Conservation (phyloP, 805 yeast genomes). For the Lachancea dasiensis region DNA sequence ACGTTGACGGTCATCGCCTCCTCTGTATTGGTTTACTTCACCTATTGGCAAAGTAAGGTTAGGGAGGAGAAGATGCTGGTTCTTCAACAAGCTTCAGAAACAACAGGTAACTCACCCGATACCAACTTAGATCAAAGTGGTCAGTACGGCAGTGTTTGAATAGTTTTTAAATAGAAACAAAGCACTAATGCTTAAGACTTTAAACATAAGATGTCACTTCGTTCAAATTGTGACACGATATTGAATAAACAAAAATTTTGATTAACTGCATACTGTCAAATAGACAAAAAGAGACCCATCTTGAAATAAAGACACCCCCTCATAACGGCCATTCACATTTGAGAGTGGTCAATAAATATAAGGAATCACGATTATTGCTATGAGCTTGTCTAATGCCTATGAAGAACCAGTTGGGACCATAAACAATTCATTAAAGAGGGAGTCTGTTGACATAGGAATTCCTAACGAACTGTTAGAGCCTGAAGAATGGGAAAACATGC, state of each 20-base stretch:
- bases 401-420: too few relatives aligned
- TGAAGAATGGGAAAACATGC: background rate
- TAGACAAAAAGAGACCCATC: background rate
- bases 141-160: conserved; percentile 3
- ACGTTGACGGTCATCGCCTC: conserved; percentile 37
- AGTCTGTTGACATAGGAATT: conserved; percentile 1
- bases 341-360: too few relatives aligned
- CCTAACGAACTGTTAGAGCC: background rate
- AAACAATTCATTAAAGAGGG: conserved; percentile 1
- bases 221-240: background rate
- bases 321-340: background rate
- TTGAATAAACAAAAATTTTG: background rate
- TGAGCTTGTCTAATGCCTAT: too few relatives aligned
- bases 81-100: background rate
- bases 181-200: too few relatives aligned
- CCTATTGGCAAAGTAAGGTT: conserved; percentile 6
- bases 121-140: background rate
- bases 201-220: background rate
- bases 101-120: background rate
- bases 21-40: conserved; percentile 2
- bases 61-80: conserved; percentile 8
- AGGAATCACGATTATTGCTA: too few relatives aligned
- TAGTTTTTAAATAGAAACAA: background rate
- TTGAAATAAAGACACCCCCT: background rate
- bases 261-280: background rate